Percentiles rank a stretch among this genome's conserved stretches.
Conservation (phyloP, 208 protist species). For the Trypanosoma avium region DNA sequence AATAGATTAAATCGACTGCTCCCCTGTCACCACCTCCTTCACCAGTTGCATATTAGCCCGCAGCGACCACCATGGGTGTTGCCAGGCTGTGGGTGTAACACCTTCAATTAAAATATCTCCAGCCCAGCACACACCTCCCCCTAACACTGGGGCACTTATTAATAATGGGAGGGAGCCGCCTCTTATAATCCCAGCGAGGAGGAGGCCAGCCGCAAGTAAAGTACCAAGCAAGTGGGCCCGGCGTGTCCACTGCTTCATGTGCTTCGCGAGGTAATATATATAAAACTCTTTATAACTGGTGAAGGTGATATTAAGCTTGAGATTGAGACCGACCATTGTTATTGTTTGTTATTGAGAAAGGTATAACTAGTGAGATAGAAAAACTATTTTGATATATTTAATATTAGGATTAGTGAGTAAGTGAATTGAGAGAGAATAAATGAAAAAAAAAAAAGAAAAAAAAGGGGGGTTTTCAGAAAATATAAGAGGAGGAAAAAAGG, state of each 20-base stretch:
- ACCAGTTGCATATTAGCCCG: slow-evolving; percentile 56
- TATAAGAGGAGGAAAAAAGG: no score
- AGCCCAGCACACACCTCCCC: slow-evolving; percentile 39
- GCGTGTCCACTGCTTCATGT: slow-evolving; percentile 48
- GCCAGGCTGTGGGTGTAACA: slow-evolving; percentile 45
- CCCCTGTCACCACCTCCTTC: slow-evolving; percentile 40
- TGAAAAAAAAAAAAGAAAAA: no score
- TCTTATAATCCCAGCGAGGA: slow-evolving; percentile 5
- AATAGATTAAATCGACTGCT: slow-evolving; percentile 36
- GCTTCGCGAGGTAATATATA: slow-evolving; percentile 58
- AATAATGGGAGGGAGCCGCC: slow-evolving; percentile 3
- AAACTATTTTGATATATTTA: no score
- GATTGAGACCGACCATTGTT: slow-evolving; percentile 56
- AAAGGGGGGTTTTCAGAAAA: no score
- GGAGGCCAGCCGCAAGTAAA: slow-evolving; percentile 10
- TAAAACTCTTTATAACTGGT: slow-evolving; percentile 62
- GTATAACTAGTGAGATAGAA: no score
- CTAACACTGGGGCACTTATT: slow-evolving; percentile 11
- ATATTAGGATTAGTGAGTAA: no score
- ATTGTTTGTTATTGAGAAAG: neutral
- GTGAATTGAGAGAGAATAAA: no score
- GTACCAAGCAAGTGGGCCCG: slow-evolving; percentile 51
- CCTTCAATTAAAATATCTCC: slow-evolving; percentile 43
- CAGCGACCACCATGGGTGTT: slow-evolving; percentile 55
- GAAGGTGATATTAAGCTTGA: slow-evolving; percentile 41